A percentile compares a stretch with the other conserved stretches of the same genome.
Conservation (phyloP, 495 filamentous ascomycete genomes). For the Hypoxylon lenormandii region DNA sequence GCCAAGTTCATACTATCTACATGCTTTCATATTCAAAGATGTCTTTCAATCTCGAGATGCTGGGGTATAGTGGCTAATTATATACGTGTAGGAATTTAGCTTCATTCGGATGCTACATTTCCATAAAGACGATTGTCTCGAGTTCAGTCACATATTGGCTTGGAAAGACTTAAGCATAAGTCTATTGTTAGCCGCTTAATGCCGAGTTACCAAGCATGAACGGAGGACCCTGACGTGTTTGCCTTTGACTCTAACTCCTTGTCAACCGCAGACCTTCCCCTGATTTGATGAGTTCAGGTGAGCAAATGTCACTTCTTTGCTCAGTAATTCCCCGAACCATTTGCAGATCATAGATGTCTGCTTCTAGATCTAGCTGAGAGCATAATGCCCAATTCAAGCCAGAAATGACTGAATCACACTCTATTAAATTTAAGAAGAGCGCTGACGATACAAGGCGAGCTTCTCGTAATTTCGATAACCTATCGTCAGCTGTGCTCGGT, state of each 20-base stretch:
- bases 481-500: conserved; percentile 28
- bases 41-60: conserved; percentile 1
- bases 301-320: conserved; percentile 21
- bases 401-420: conserved; percentile 36
- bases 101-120: neutral
- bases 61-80: conserved; percentile 20
- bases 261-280: conserved; percentile 12
- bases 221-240: conserved; percentile 4
- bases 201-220: conserved; percentile 12
- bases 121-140: conserved; percentile 14
- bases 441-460: conserved; percentile 32
- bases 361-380: conserved; percentile 4
- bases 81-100: conserved; percentile 19
- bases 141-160: conserved; percentile 15
- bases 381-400: conserved; percentile 26
- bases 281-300: conserved; percentile 34
- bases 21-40: neutral
- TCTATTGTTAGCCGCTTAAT: conserved; percentile 17
- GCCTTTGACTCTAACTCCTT: neutral
- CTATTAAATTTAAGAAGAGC: conserved; percentile 15
- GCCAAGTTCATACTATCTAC: conserved; percentile 3
- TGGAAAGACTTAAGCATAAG: conserved; percentile 13
- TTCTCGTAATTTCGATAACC: conserved; percentile 43
- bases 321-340: conserved; percentile 15
- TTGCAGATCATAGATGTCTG: conserved; percentile 19